phyloP scores from a whole-genome alignment of 2,329 filamentous ascomycete species.

The Clarireedia monteithiana region DNA sequence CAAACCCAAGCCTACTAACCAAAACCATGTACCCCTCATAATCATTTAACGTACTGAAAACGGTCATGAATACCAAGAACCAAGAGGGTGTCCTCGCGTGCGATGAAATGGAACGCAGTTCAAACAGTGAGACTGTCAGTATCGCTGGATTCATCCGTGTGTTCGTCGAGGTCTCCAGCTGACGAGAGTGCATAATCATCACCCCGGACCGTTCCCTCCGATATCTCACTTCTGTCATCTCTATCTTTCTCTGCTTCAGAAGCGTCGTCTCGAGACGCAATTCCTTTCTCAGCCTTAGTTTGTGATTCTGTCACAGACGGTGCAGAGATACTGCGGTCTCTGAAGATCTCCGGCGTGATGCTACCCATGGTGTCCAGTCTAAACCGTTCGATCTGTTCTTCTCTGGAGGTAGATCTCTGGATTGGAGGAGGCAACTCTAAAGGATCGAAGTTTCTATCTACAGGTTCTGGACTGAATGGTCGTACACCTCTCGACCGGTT shows the following conservation, averaged over 20 bases:
- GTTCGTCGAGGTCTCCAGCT: not conserved
- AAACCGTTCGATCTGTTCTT: not conserved
- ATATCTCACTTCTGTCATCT: not conserved
- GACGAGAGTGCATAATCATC: not conserved
- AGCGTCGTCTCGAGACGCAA: too few species aligned
- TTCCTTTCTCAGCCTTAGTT: not conserved
- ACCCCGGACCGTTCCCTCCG: slow-evolving; percentile 4
- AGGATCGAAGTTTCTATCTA: slow-evolving; percentile 18
- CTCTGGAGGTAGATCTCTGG: not conserved
- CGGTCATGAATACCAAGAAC: not conserved
- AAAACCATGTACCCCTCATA: not conserved
- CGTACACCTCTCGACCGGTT: slow-evolving; percentile 46
- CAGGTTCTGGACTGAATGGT: slow-evolving; percentile 48
- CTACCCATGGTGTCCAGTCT: not conserved
- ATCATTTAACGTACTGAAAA: not conserved
- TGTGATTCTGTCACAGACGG: not conserved
- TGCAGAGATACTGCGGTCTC: not conserved
- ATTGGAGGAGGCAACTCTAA: slow-evolving; percentile 11
- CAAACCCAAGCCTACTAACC: not conserved
- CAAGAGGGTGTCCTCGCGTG: not conserved
- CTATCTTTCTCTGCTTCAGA: not conserved
- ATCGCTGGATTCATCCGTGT: not conserved
- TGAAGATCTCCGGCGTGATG: slow-evolving; percentile 1
- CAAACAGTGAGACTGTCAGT: not conserved
- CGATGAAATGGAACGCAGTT: too few species aligned